Evolutionary conservation across 2,329 filamentous ascomycete genomes (phyloP).

Genomic region (Lachnellula subtilissima): DNA sequence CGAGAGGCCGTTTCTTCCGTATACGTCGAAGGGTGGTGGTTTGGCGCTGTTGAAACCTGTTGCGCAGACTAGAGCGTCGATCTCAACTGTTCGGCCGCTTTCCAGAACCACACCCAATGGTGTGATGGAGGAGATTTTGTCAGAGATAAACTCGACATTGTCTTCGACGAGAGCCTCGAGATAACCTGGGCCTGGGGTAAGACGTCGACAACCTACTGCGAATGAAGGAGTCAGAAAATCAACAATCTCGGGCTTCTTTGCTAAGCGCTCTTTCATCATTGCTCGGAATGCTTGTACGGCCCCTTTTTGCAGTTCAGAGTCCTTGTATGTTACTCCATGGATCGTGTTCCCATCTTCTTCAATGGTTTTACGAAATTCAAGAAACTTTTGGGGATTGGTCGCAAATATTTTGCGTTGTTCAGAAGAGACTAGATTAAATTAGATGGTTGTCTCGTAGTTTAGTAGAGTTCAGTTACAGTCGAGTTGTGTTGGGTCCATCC

Average conservation of each 20-base stretch:
- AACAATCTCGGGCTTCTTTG: constrained; percentile 36
- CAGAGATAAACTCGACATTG: constrained; percentile 37
- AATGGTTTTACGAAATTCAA: constrained; percentile 41
- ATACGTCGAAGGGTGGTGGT: constrained; percentile 24
- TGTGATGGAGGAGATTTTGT: constrained; percentile 42
- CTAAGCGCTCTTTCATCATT: constrained; percentile 39
- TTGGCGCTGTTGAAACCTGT: constrained; percentile 33
- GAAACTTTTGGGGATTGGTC: constrained; percentile 35
- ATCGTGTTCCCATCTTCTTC: constrained; percentile 40
- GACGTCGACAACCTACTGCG: constrained; percentile 39
- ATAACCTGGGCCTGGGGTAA: constrained; percentile 40
- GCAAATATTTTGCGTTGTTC: constrained; percentile 37
- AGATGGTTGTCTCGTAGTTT: not conserved
- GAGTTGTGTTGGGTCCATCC: constrained; percentile 36
- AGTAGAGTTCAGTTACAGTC: constrained; percentile 33
- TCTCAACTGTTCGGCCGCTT: constrained; percentile 22
- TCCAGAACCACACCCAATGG: constrained; percentile 31
- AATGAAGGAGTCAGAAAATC: constrained; percentile 36
- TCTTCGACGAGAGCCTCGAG: constrained; percentile 35
- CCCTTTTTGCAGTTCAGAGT: constrained; percentile 34
- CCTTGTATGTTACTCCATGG: constrained; percentile 38
- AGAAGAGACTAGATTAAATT: constrained; percentile 35
- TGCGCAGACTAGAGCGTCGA: constrained; percentile 38
- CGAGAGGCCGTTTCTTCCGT: constrained; percentile 19
- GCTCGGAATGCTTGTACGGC: constrained; percentile 31